Evolutionary conservation across 2,329 filamentous ascomycete genomes (phyloP), one percentile per base, ranked within the genome.

Genomic region (Ophiocordyceps sinensis): DNA sequence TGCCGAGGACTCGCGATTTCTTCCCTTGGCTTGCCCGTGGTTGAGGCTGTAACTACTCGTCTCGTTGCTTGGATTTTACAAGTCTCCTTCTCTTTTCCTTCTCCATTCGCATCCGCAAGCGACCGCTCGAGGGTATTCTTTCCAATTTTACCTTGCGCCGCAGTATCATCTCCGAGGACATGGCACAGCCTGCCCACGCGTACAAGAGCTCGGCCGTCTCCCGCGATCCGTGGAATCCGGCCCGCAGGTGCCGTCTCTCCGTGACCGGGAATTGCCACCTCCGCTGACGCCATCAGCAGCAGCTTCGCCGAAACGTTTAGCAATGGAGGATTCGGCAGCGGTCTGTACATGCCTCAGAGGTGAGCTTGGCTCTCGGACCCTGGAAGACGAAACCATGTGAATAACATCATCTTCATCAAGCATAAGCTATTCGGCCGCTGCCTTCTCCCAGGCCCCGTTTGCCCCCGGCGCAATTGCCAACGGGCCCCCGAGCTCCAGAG

Each of bases 211-310:
- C 67, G 49, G 58, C 59, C 52, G 62, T 64, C 56, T 58, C 66
- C 45, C 64, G 62, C 56, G 63, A 67, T 50, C 62, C 67, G 43
- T 73, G 70, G 70, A 64, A 65, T 48, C 54, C 66, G 47, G 60
- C 65, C 49, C 68, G 66, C 60, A 75, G 69, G 71, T 75, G 66
- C 65, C 68, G 43, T 45, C 36, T 45, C 41, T 31, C 38, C 31
- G 15, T 28, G 14, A 15, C 38, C 10, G 9, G 26, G 10, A 19
- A 37, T 21, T 39, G 41, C 14, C 17, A 39, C 23, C 11, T 21
- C 17, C 32, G 34, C 45, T 49, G 38, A 51, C 49, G 14, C 26
- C 37, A 15, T 28, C 10, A 12, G 35, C 35, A 61, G 59, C 50
- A 54, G 55, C 38, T 57, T 57, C 45, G 44, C 46, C 39, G 58